Evolutionary conservation across 108 stramenopile species (phyloP), one percentile per base, ranked within the genome.

Genomic region (Nitzschia inconspicua): DNA sequence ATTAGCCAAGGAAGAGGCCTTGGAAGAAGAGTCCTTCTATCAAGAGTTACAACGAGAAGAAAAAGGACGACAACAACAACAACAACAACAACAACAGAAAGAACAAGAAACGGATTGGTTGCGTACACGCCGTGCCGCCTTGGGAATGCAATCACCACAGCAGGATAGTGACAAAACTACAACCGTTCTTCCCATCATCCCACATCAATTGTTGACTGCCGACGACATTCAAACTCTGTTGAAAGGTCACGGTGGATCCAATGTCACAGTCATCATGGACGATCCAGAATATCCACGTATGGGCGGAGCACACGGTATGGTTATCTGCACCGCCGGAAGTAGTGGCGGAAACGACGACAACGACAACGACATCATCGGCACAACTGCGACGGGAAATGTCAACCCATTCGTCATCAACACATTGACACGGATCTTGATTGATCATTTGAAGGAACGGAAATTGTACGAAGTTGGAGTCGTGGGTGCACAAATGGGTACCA

Each of bases 101-200:
- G 18, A 29, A n/a, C 36, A 53, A 47, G 64, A 47, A 13, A 66
- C 82, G 19, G 90, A 92, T 61, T 92, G 90, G 90, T 57, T 88
- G 25, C 57, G 63, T 36, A 82, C 83, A 7, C 78, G 89, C 16
- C 82, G 90, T 23, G 65, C 68, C 8, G 31, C 56, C 9, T 24
- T 59, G 37, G 50, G 69, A 39, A 51, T 16, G 57, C 70, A 24
- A 32, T 66, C 22, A 66, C 64, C n/a, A 8, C 49, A 73, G 22
- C 32, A 79, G 32, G 73, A 66, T 7, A 50, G 57, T 18, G 14
- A 31, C 1, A 63, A 53, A 35, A 63, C 60, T 35, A 71, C 34
- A 36, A 48, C 62, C 19, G 75, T 76, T 30, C 74, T 93, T 9
- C 78, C 80, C 18, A 50, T 89, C 44, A 65, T 70, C 14, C 44